Evolutionary conservation across 495 filamentous ascomycete genomes (phyloP).

Genomic region (Echria macrotheca): DNA sequence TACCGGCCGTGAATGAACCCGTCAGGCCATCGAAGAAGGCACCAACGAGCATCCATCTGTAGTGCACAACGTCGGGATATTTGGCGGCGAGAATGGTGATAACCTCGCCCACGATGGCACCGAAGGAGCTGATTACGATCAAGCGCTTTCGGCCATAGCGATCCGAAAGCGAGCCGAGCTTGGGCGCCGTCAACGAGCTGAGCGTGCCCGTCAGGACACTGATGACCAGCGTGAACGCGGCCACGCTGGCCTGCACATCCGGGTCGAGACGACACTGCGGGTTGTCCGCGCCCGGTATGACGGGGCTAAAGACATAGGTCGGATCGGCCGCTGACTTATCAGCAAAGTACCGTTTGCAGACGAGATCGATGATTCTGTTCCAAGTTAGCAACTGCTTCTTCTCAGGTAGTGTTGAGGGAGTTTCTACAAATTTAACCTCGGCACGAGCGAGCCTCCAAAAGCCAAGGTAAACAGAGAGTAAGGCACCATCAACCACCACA

Average conservation of each 20-base stretch:
- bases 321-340: slow-evolving; percentile 55
- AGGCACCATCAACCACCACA: slow-evolving; percentile 78
- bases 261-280: slow-evolving; percentile 61
- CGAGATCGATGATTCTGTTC: slow-evolving; percentile 64
- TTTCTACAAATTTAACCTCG: slow-evolving; percentile 67
- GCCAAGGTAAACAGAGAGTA: slow-evolving; percentile 74
- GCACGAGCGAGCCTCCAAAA: slow-evolving; percentile 75
- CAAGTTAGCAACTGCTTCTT: too few relatives aligned
- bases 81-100: slow-evolving; percentile 71
- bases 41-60: slow-evolving; percentile 70
- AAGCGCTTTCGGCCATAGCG: slow-evolving; percentile 73
- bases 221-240: slow-evolving; percentile 70
- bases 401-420: too few relatives aligned
- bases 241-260: slow-evolving; percentile 66
- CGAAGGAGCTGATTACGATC: slow-evolving; percentile 61
- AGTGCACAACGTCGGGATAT: slow-evolving; percentile 63
- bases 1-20: slow-evolving; percentile 78
- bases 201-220: slow-evolving; percentile 66
- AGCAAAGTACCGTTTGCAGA: slow-evolving; percentile 73
- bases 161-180: slow-evolving; percentile 80
- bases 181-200: slow-evolving; percentile 70
- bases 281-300: slow-evolving; percentile 62
- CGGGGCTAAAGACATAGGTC: slow-evolving; percentile 53
- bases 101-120: slow-evolving; percentile 62
- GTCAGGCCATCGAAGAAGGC: slow-evolving; percentile 71